These are phyloP conservation scores for Triangularia verruculosa DNA, from an alignment of 2,329 filamentous ascomycete genomes.

Conservation along the genomic window DNA sequence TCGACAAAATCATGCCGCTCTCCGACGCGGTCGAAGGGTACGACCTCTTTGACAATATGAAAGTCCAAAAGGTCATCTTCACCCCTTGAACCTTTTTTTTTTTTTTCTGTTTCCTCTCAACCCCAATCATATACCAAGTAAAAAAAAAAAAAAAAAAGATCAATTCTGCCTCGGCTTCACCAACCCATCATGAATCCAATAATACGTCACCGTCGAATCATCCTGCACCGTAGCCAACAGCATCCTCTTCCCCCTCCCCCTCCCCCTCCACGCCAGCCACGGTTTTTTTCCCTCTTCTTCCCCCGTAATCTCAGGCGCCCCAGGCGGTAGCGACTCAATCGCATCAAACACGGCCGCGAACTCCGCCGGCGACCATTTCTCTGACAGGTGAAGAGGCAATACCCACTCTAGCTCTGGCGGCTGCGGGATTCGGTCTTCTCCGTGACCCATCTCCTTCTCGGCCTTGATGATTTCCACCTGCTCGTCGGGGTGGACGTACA, in stretches of 20 bases:
- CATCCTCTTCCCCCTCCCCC: constrained; percentile 60
- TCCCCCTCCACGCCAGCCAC: constrained; percentile 43
- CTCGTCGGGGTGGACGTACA: constrained; percentile 80
- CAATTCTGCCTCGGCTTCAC: constrained; percentile 83
- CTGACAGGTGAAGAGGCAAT: constrained; percentile 66
- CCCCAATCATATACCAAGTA: neutral
- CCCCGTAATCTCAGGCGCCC: constrained; percentile 21
- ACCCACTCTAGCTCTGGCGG: constrained; percentile 70
- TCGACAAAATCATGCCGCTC: constrained; percentile 70
- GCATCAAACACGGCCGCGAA: constrained; percentile 71
- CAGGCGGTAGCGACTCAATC: constrained; percentile 47
- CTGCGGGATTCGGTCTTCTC: constrained; percentile 42
- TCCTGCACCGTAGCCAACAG: constrained; percentile 73
- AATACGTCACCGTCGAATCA: constrained; percentile 82
- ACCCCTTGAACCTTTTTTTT: constrained; percentile 38
- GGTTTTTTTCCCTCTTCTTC: constrained; percentile 25
- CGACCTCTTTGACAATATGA: constrained; percentile 68
- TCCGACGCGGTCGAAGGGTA: constrained; percentile 65
- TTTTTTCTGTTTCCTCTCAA: neutral
- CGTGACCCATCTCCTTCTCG: constrained; percentile 47
- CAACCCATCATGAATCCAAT: constrained; percentile 80
- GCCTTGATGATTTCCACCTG: constrained; percentile 69
- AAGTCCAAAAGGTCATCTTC: constrained; percentile 72
- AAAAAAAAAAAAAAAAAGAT: constrained; percentile 21
- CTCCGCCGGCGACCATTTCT: constrained; percentile 66